Conservation (phyloP, 768 basidiomycete species). For the Grammothele lineata region DNA sequence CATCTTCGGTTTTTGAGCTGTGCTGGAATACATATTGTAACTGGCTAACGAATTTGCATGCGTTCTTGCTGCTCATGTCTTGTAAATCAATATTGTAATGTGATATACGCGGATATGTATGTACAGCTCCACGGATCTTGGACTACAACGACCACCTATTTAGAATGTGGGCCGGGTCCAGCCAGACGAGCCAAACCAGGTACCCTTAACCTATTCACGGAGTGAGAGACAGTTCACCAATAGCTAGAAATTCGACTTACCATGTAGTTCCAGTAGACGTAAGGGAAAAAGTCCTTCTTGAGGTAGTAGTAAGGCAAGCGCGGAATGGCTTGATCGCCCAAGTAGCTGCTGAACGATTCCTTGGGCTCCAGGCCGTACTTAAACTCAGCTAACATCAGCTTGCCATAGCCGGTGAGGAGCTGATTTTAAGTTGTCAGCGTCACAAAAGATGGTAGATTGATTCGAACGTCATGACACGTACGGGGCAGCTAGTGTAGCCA, state of each 20-base stretch:
- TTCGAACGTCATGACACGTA: conserved; percentile 23
- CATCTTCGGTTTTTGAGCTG: conserved; percentile 48
- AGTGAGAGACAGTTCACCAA: neutral
- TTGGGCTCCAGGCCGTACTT: conserved; percentile 87
- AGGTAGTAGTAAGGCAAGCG: conserved; percentile 81
- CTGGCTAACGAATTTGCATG: no score
- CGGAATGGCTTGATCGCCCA: conserved; percentile 75
- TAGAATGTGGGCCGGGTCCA: conserved; percentile 35
- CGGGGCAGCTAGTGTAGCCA: conserved; percentile 87
- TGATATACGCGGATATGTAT: no score
- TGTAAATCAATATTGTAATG: no score
- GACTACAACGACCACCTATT: neutral
- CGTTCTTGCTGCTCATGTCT: no score
- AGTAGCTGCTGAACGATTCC: conserved; percentile 69
- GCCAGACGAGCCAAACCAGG: conserved; percentile 47
- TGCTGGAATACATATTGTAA: no score
- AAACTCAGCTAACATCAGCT: conserved; percentile 89
- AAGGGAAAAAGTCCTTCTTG: conserved; percentile 80
- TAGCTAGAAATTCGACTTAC: conserved; percentile 29
- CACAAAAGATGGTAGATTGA: no score
- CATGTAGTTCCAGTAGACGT: conserved; percentile 75
- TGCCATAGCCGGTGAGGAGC: conserved; percentile 79
- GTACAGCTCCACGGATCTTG: no score
- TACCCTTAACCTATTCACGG: conserved; percentile 31
- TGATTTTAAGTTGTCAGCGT: conserved; percentile 30